A percentile compares a stretch with the other conserved stretches of the same genome.
phyloP scores from a whole-genome alignment of 768 basidiomycete genomes.

The Hericium erinaceus region DNA sequence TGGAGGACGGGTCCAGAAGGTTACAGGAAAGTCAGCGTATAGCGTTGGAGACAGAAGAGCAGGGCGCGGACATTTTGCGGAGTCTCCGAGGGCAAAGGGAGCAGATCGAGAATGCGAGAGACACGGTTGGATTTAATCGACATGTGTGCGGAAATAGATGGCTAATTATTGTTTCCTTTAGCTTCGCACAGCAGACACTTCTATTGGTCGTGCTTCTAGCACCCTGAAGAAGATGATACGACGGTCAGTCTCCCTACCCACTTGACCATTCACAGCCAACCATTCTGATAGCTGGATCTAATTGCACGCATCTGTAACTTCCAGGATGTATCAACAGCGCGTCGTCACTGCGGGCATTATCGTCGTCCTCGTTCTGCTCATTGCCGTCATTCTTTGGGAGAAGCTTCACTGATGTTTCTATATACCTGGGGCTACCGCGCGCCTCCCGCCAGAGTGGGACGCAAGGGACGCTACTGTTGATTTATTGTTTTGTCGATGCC shows the following conservation, averaged over 20 bases:
- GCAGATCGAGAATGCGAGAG: slow-evolving; percentile 87
- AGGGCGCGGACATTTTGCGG: slow-evolving; percentile 86
- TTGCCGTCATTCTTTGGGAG: slow-evolving; percentile 71
- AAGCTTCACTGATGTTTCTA: slow-evolving; percentile 34
- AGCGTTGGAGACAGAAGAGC: slow-evolving; percentile 92
- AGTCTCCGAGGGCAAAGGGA: slow-evolving; percentile 84
- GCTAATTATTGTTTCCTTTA: slow-evolving; percentile 19
- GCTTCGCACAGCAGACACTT: slow-evolving; percentile 79
- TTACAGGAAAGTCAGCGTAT: slow-evolving; percentile 87
- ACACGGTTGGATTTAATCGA: slow-evolving; percentile 50
- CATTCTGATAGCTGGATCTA: slow-evolving; percentile 19
- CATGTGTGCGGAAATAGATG: neutral
- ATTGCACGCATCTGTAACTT: slow-evolving; percentile 15
- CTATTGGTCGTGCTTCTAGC: slow-evolving; percentile 84
- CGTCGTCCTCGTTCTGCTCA: slow-evolving; percentile 72
- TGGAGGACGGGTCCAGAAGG: slow-evolving; percentile 80
- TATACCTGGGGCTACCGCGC: neutral
- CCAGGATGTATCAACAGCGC: slow-evolving; percentile 96
- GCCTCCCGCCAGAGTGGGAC: neutral
- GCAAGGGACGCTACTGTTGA: no score
- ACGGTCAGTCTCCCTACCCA: slow-evolving; percentile 48
- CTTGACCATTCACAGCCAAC: slow-evolving; percentile 6
- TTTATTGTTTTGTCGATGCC: no score
- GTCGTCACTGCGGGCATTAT: slow-evolving; percentile 84
- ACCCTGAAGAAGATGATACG: slow-evolving; percentile 94